phyloP scores from a whole-genome alignment of 106 monocot genomes.

The Ottelia alismoides region DNA sequence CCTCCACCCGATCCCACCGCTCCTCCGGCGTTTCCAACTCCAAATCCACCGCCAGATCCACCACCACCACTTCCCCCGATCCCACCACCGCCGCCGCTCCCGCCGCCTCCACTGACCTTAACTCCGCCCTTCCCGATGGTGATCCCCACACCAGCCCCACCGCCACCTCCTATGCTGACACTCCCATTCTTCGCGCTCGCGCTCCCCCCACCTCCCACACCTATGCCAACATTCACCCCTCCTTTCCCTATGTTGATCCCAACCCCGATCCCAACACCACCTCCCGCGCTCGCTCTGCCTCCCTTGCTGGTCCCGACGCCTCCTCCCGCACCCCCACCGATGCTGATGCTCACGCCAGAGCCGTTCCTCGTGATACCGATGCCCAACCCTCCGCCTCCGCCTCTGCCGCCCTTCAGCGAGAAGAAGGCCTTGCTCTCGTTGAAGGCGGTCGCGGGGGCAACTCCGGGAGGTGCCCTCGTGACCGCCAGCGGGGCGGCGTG shows the following conservation, averaged over 20 bases:
- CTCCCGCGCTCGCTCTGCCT: constrained; percentile 31
- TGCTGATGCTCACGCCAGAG: constrained; percentile 11
- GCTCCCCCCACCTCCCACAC: constrained; percentile 35
- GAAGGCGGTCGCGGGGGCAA: neutral
- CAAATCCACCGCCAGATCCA: neutral
- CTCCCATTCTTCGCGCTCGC: constrained; percentile 22
- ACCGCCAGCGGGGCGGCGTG: too few relatives aligned
- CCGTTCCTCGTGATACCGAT: constrained; percentile 20
- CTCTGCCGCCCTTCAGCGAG: constrained; percentile 8
- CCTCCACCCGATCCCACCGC: constrained; percentile 7
- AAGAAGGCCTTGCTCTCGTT: constrained; percentile 14
- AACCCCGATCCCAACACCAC: constrained; percentile 31
- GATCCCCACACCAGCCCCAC: constrained; percentile 28
- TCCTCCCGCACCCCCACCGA: constrained; percentile 38
- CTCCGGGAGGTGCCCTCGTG: too few relatives aligned
- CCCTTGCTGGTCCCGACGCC: constrained; percentile 23
- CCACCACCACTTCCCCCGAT: constrained; percentile 8
- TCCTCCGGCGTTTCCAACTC: constrained; percentile 12
- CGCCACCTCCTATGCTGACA: constrained; percentile 20
- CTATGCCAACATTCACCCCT: constrained; percentile 24
- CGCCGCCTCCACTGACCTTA: constrained; percentile 5
- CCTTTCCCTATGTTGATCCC: constrained; percentile 31
- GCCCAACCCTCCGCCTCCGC: constrained; percentile 10
- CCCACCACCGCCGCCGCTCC: constrained; percentile 4
- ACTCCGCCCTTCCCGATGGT: constrained; percentile 16